Evolutionary conservation across 2,329 filamentous ascomycete species (phyloP).

Genomic region (Colletotrichum echinochloae): DNA sequence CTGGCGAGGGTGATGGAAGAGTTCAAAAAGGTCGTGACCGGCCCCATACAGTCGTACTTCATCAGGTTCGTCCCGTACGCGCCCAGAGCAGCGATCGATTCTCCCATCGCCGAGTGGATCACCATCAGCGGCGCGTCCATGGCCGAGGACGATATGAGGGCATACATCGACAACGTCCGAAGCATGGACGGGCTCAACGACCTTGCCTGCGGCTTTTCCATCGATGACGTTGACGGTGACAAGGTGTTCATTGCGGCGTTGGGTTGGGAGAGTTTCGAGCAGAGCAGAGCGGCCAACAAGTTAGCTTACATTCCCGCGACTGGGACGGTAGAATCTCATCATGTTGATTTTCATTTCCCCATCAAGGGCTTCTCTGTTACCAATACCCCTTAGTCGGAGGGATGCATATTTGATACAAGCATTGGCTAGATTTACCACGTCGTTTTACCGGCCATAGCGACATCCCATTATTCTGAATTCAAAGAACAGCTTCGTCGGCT

Average conservation of each 20-base stretch:
- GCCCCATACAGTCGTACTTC: slow-evolving; percentile 26
- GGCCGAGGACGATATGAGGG: slow-evolving; percentile 29
- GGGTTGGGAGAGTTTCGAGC: slow-evolving; percentile 33
- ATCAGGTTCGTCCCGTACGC: slow-evolving; percentile 36
- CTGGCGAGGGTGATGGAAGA: slow-evolving; percentile 9
- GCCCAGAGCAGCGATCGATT: slow-evolving; percentile 33
- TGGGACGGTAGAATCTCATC: slow-evolving; percentile 27
- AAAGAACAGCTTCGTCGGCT: neutral
- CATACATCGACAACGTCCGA: slow-evolving; percentile 25
- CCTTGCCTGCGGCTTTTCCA: slow-evolving; percentile 23
- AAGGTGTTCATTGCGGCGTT: slow-evolving; percentile 33
- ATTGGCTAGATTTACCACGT: neutral
- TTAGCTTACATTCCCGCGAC: slow-evolving; percentile 21
- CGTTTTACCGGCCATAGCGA: neutral
- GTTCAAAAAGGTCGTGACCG: slow-evolving; percentile 23
- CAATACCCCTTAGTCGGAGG: slow-evolving; percentile 22
- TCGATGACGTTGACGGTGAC: slow-evolving; percentile 13
- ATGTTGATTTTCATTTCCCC: slow-evolving; percentile 35
- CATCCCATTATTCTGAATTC: neutral
- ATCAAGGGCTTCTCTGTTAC: slow-evolving; percentile 35
- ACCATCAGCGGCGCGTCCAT: slow-evolving; percentile 18
- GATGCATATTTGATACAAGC: neutral
- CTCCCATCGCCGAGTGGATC: slow-evolving; percentile 32
- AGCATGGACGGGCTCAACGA: slow-evolving; percentile 25
- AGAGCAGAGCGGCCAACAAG: slow-evolving; percentile 35